Conservation (phyloP, 2,329 filamentous ascomycete genomes). For the Penicillium italicum region DNA sequence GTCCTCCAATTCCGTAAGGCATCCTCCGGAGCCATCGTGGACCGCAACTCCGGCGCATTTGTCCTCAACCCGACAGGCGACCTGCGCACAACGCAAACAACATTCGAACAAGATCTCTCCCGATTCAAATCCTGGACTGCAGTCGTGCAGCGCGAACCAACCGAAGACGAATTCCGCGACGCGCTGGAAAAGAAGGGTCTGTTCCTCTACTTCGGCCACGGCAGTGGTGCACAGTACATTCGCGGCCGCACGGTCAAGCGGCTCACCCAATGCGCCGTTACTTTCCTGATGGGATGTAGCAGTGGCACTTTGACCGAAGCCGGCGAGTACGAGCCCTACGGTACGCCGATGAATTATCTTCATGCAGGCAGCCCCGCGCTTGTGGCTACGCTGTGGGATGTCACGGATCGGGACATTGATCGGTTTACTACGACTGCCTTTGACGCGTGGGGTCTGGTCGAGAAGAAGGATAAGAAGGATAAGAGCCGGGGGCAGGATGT, state of each 20-base stretch:
- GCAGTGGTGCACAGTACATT: constrained; percentile 91
- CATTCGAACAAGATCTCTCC: constrained; percentile 65
- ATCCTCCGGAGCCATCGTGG: constrained; percentile 18
- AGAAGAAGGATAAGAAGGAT: constrained; percentile 37
- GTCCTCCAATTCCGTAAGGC: constrained; percentile 53
- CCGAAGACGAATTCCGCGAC: constrained; percentile 70
- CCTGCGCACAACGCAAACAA: constrained; percentile 71
- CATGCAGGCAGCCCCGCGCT: constrained; percentile 81
- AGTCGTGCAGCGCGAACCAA: constrained; percentile 66
- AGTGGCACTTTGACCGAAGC: constrained; percentile 76
- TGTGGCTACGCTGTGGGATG: constrained; percentile 93
- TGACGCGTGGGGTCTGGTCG: constrained; percentile 79
- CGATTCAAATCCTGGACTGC: constrained; percentile 58
- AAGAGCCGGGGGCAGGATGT: constrained; percentile 29
- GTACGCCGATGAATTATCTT: constrained; percentile 88
- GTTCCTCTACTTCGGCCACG: constrained; percentile 93
- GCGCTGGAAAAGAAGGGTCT: constrained; percentile 66
- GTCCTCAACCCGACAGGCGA: constrained; percentile 89
- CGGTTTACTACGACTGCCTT: constrained; percentile 77
- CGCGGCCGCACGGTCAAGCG: constrained; percentile 76
- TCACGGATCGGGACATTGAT: constrained; percentile 96
- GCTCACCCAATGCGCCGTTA: constrained; percentile 72
- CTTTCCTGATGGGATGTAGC: constrained; percentile 91
- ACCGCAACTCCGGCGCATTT: constrained; percentile 52
- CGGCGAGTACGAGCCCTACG: constrained; percentile 86